Conservation (phyloP, 176 grass and related monocot genomes). For the Alopecurus myosuroides region DNA sequence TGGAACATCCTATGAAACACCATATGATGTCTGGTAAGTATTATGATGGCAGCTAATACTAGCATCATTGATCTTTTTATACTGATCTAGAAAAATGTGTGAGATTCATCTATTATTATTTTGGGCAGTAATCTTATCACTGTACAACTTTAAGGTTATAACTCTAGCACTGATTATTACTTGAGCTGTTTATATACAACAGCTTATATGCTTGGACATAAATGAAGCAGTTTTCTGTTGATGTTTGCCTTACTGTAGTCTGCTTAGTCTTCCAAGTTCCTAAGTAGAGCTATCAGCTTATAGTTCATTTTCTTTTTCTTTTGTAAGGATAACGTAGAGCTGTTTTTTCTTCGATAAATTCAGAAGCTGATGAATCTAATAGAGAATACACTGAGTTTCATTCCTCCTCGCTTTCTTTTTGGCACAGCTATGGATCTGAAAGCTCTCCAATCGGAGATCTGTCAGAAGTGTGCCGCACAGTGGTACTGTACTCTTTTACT, state of each 20-base stretch:
- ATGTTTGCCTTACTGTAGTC: not conserved
- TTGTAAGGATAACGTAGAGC: not conserved
- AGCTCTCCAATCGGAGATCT: conserved; percentile 76
- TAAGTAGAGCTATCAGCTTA: not conserved
- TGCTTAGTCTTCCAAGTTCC: not conserved
- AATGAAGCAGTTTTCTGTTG: not conserved
- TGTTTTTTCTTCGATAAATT: not conserved
- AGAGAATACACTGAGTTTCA: not conserved
- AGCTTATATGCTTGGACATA: not conserved
- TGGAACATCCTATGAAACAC: conserved; percentile 66
- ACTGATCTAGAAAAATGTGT: not conserved
- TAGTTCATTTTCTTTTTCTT: not conserved
- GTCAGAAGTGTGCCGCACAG: conserved; percentile 75
- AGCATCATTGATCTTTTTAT: not conserved
- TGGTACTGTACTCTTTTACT: conserved; percentile 48
- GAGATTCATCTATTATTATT: conserved; percentile 9
- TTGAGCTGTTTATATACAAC: not conserved
- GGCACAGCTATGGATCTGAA: conserved; percentile 85
- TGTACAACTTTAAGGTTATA: not conserved
- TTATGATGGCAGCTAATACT: not conserved
- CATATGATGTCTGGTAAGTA: conserved; percentile 85
- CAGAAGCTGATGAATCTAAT: not conserved
- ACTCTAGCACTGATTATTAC: not conserved
- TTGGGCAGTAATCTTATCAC: not conserved
- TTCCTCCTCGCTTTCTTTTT: conserved; percentile 20